Percentiles rank a stretch among this genome's conserved stretches.
Conservation (phyloP, 148 eudicot species). For the Talinum fruticosum region DNA sequence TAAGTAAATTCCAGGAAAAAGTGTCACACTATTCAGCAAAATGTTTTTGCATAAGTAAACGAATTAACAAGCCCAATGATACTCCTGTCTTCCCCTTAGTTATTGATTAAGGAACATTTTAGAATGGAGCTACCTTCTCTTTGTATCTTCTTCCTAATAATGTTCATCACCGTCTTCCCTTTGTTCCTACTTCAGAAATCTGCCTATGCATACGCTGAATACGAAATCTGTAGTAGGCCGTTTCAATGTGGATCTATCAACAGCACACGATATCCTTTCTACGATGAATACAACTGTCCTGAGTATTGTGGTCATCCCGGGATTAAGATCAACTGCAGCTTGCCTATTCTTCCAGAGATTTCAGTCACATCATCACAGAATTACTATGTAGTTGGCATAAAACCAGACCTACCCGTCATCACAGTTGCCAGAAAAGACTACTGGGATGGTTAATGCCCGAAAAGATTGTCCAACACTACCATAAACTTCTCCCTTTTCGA, state of each 20-base stretch:
- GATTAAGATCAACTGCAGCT: constrained; percentile 39
- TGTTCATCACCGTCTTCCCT: constrained; percentile 5
- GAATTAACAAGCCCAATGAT: too few species aligned
- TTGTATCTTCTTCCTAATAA: constrained; percentile 2
- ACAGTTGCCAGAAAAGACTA: constrained; percentile 41
- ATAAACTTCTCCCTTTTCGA: constrained; percentile 29
- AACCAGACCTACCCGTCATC: constrained; percentile 1
- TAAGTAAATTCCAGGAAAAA: too few species aligned
- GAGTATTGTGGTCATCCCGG: constrained; percentile 49
- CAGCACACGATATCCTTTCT: constrained; percentile 49
- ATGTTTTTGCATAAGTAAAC: too few species aligned
- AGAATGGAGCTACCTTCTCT: constrained; percentile 14
- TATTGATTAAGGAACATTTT: too few species aligned
- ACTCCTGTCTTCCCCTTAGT: too few species aligned
- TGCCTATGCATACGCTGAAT: constrained; percentile 19
- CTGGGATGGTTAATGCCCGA: constrained; percentile 29
- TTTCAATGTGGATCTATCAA: constrained; percentile 33
- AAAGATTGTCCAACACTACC: constrained; percentile 16
- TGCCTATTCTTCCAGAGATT: constrained; percentile 19
- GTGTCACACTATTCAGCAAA: too few species aligned
- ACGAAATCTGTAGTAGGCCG: constrained; percentile 28
- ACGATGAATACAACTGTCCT: constrained; percentile 25
- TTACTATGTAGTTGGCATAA: constrained; percentile 31
- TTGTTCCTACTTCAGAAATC: constrained; percentile 4
- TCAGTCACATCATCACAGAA: background rate